Evolutionary conservation across 2,329 filamentous ascomycete genomes (phyloP).

Genomic region (Fusarium concolor): DNA sequence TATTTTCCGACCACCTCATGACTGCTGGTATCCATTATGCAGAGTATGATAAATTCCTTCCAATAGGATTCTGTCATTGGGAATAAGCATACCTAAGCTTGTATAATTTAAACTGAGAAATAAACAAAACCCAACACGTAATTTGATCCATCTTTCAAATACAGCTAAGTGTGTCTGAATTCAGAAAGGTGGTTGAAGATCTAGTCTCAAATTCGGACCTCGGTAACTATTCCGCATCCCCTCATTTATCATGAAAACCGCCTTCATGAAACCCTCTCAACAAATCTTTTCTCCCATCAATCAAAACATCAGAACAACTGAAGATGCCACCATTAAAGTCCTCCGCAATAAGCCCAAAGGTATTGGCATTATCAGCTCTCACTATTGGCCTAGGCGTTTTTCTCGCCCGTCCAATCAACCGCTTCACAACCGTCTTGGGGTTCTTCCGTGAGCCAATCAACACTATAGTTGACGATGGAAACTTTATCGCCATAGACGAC

Average conservation of each 20-base stretch:
- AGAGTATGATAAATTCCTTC: too few species aligned
- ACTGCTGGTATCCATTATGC: too few species aligned
- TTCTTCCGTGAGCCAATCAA: constrained; percentile 43
- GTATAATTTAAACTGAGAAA: too few species aligned
- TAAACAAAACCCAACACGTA: too few species aligned
- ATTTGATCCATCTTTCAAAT: too few species aligned
- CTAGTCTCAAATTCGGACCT: too few species aligned
- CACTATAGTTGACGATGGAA: constrained; percentile 30
- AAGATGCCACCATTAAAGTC: background rate
- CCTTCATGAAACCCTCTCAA: background rate
- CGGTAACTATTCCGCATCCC: background rate
- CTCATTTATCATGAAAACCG: background rate
- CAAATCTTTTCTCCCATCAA: accelerated
- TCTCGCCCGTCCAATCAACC: background rate
- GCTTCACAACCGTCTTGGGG: constrained; percentile 41
- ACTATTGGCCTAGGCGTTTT: background rate
- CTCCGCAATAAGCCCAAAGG: background rate
- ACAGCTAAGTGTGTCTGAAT: too few species aligned
- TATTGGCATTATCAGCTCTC: background rate
- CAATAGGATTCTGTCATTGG: too few species aligned
- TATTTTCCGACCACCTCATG: too few species aligned
- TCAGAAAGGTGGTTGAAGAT: too few species aligned
- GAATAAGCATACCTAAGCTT: too few species aligned
- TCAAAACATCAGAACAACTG: background rate
- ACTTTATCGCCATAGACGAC: constrained; percentile 59